Conservation (phyloP, 257 asterid species). For the Solanum sitiens region DNA sequence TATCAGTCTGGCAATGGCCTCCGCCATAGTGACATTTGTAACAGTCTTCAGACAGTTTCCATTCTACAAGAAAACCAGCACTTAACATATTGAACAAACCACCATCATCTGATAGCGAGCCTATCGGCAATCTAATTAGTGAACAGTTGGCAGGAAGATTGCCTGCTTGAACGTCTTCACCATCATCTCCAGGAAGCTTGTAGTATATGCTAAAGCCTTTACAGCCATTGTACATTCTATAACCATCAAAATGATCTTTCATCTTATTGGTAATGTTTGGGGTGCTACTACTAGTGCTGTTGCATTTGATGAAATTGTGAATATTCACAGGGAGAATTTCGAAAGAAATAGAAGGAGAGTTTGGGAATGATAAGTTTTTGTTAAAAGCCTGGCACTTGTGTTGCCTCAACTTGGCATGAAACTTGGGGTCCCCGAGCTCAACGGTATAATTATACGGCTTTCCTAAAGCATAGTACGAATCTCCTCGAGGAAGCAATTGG, state of each 20-base stretch:
- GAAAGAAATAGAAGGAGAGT: background rate
- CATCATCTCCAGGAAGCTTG: fast-evolving
- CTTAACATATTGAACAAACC: background rate
- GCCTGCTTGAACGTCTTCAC: fast-evolving
- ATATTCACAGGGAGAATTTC: fast-evolving
- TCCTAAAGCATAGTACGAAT: background rate
- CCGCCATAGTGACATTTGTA: fast-evolving
- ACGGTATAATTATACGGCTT: fast-evolving
- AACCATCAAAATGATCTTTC: background rate
- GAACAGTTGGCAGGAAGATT: background rate
- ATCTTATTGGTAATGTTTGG: background rate
- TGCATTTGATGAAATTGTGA: background rate
- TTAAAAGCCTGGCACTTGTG: background rate
- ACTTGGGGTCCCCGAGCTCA: fast-evolving
- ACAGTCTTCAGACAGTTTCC: background rate
- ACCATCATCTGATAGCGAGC: fast-evolving
- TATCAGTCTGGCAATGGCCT: background rate
- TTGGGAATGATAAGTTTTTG: fast-evolving
- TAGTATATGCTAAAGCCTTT: background rate
- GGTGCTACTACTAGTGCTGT: background rate
- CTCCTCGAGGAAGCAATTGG: background rate
- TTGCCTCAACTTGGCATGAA: background rate
- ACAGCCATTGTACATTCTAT: background rate
- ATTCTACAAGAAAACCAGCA: fast-evolving
- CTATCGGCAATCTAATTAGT: background rate